Base-by-base conservation (phyloP, 345 rosid genomes). In the Bretschneidera sinensis region DNA sequence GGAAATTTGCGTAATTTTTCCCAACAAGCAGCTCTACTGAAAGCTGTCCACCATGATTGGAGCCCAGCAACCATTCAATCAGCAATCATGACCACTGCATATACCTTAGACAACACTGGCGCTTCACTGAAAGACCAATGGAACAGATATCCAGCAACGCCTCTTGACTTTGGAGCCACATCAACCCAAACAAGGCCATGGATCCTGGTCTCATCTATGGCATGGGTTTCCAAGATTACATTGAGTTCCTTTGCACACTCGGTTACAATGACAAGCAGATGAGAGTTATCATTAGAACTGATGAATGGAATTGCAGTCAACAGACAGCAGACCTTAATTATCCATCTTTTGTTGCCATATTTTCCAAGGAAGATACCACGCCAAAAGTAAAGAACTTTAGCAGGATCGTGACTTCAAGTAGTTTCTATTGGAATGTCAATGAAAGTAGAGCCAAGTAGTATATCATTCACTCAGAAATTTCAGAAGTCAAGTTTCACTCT, bases 401-500 rank as follows among this genome's bases (percentile, higher is more conserved):
- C n/a, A n/a, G n/a, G n/a, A n/a, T n/a, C n/a, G n/a, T n/a, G n/a
- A n/a, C n/a, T n/a, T n/a, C n/a, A n/a, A n/a, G n/a, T n/a, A n/a
- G n/a, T n/a, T n/a, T n/a, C n/a, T n/a, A n/a, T n/a, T n/a, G n/a
- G n/a, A n/a, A n/a, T n/a, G n/a, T n/a, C n/a, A n/a, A n/a, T n/a
- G n/a, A n/a, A n/a, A n/a, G 85, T 88, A 74, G 83, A 75, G 70
- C 90, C 92, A 24, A 25, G 21, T 47, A 82, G 64, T 71, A 17
- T 89, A 67, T 62, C 54, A 39, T 86, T 84, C 57, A 84, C 51
- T 43, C 31, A 51, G 17, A 76, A 69, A 73, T 21, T 74, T 60
- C 80, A 84, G 69, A 73, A 64, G 68, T 68, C 66, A 49, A 79
- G 84, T 60, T 89, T 72, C 56, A 79, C 61, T 64, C 72, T 88